phyloP scores from a whole-genome alignment of 1,139 yeast species.

The Candida neerlandica region DNA sequence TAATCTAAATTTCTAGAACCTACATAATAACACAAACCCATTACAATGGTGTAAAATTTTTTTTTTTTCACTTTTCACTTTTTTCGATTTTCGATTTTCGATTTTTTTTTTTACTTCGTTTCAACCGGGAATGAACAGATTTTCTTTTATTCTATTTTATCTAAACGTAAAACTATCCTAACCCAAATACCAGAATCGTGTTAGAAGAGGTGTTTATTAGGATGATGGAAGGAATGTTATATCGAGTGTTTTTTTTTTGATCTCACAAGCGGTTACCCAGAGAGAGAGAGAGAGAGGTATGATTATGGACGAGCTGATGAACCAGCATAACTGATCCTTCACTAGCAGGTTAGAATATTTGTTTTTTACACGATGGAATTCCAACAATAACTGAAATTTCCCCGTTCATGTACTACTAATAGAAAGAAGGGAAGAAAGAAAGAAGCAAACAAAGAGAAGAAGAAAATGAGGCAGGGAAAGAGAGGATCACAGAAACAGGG shows the following conservation, averaged over 20 bases:
- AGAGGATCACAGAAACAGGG: background rate
- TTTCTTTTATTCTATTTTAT: background rate
- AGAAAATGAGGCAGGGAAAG: too few relatives aligned
- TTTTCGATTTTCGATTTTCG: background rate
- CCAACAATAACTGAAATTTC: too few relatives aligned
- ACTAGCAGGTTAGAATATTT: too few relatives aligned
- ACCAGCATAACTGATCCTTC: too few relatives aligned
- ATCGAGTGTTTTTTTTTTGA: too few relatives aligned
- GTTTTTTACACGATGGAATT: too few relatives aligned
- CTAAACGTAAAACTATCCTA: background rate
- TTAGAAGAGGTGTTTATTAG: background rate
- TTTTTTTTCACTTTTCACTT: background rate
- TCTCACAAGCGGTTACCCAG: too few relatives aligned
- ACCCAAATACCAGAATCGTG: background rate
- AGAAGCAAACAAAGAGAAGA: background rate
- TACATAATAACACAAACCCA: too few relatives aligned
- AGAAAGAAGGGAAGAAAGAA: background rate
- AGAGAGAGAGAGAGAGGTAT: too few relatives aligned
- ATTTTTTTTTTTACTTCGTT: background rate
- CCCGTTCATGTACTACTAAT: background rate
- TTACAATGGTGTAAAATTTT: background rate
- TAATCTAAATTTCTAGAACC: background rate
- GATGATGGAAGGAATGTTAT: too few relatives aligned
- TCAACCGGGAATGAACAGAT: background rate
- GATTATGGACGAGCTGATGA: too few relatives aligned